Percentiles rank a stretch among this genome's conserved stretches.
phyloP scores from a whole-genome alignment of 2,329 filamentous ascomycete species.

The Lizonia empirigonia region DNA sequence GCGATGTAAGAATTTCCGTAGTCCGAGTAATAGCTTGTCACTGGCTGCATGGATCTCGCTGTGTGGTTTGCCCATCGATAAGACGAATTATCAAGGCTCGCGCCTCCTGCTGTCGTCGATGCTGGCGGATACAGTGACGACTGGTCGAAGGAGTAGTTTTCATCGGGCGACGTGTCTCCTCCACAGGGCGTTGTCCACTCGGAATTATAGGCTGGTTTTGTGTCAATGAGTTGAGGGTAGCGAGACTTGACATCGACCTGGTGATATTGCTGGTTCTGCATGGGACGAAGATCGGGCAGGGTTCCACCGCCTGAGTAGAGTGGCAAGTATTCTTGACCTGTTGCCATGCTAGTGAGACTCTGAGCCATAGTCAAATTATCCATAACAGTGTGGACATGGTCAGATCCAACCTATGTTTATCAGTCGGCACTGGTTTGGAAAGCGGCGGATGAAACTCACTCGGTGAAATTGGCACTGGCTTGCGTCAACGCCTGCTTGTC shows the following conservation, averaged over 20 bases:
- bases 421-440: constrained; percentile 16
- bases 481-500: constrained; percentile 68
- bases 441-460: constrained; percentile 53
- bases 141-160: constrained; percentile 34
- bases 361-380: constrained; percentile 25
- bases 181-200: constrained; percentile 34
- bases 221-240: constrained; percentile 18
- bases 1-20: constrained; percentile 25
- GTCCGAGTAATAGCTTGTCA: constrained; percentile 25
- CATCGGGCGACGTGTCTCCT: constrained; percentile 39
- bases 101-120: constrained; percentile 17
- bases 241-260: constrained; percentile 7
- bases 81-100: constrained; percentile 21
- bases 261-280: constrained; percentile 23
- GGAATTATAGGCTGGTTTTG: constrained; percentile 26
- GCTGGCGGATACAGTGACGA: constrained; percentile 25
- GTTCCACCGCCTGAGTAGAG: constrained; percentile 21
- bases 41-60: constrained; percentile 19
- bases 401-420: constrained; percentile 43
- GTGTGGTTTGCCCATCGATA: constrained; percentile 29
- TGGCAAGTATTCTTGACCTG: constrained; percentile 29
- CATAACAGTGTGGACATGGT: constrained; percentile 32
- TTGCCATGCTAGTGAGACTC: constrained; percentile 25
- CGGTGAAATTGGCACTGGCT: constrained; percentile 76
- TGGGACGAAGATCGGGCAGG: constrained; percentile 22